Conservation (phyloP, 495 filamentous ascomycete genomes). For the Tuber aestivum region DNA sequence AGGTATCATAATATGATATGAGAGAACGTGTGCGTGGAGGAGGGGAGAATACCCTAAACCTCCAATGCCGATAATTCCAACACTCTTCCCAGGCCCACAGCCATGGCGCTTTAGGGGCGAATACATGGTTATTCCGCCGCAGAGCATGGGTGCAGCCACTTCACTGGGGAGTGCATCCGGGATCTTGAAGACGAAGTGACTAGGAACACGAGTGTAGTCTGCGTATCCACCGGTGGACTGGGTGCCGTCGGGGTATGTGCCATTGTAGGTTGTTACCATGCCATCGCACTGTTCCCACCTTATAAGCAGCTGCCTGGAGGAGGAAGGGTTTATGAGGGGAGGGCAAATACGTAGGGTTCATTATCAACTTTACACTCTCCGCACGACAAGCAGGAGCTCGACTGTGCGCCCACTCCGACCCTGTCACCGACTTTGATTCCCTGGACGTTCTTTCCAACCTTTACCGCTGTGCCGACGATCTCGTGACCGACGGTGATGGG, state of each 20-base stretch:
- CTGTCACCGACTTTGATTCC: constrained; percentile 70
- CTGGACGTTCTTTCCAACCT: constrained; percentile 60
- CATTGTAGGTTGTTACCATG: constrained; percentile 63
- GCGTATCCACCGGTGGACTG: constrained; percentile 67
- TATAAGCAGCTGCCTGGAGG: neutral
- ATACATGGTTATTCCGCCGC: constrained; percentile 75
- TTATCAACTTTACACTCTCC: constrained; percentile 58
- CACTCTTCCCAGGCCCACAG: constrained; percentile 68
- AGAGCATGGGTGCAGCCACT: constrained; percentile 77
- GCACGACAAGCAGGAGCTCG: constrained; percentile 57
- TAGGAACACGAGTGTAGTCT: constrained; percentile 62
- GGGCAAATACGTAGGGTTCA: constrained; percentile 1
- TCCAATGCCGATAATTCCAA: constrained; percentile 78
- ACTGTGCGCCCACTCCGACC: constrained; percentile 81
- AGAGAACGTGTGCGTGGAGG: neutral
- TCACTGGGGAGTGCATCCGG: constrained; percentile 55
- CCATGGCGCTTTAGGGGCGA: constrained; percentile 66
- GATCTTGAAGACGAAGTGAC: constrained; percentile 73
- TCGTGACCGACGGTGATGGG: constrained; percentile 77
- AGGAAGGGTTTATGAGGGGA: neutral
- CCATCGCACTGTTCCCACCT: constrained; percentile 55
- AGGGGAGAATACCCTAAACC: constrained; percentile 60
- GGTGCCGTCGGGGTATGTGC: constrained; percentile 57
- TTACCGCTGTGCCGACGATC: constrained; percentile 70
- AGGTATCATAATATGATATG: no score